Evolutionary conservation across 148 eudicot genomes (phyloP).

Genomic region (Rhododendron simsii): DNA sequence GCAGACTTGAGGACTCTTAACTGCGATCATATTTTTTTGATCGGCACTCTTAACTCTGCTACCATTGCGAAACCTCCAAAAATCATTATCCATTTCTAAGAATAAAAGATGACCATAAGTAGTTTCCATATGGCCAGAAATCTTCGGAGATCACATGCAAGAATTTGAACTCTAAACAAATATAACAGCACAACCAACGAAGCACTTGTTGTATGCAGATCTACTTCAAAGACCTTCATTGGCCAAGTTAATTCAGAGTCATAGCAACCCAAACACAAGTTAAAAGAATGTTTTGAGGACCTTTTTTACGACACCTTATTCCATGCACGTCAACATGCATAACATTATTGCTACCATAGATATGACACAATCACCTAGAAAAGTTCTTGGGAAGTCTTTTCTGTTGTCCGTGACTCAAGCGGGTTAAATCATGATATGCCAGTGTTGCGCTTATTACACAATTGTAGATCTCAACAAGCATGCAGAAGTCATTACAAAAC

Average conservation of each 20-base stretch:
- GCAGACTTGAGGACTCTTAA: no score
- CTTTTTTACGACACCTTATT: neutral
- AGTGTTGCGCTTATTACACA: neutral
- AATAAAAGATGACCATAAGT: no score
- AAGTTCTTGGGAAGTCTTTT: neutral
- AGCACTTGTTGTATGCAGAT: no score
- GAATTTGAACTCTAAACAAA: no score
- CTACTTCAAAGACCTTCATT: no score
- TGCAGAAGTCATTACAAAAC: neutral
- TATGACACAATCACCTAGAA: neutral
- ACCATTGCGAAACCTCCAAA: no score
- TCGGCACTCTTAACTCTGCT: no score
- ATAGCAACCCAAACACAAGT: neutral
- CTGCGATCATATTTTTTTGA: no score
- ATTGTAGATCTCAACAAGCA: neutral
- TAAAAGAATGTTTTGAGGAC: neutral
- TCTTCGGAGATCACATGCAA: no score
- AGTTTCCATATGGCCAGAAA: no score
- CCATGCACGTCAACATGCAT: neutral
- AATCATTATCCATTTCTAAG: no score
- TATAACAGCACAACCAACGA: no score
- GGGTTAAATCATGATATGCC: neutral
- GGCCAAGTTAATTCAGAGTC: neutral
- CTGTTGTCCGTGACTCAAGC: neutral
- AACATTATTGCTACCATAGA: neutral